Conservation (phyloP, 2,329 filamentous ascomycete genomes). For the Calonectria multiphialidica region DNA sequence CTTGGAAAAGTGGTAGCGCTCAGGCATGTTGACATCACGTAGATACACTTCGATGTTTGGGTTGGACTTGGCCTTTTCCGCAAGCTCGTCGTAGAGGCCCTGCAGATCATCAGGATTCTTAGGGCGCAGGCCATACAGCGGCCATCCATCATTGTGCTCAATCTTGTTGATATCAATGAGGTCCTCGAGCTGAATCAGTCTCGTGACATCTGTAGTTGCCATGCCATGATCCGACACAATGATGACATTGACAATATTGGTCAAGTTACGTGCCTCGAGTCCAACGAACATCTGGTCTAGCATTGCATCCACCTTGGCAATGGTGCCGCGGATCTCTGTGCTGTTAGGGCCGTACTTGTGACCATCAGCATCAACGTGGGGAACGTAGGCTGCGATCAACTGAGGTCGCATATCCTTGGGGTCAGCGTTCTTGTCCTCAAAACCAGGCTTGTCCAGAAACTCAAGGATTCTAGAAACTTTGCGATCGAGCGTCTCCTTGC, state of each 20-base stretch:
- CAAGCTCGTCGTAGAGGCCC: conserved; percentile 72
- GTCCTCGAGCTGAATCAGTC: conserved; percentile 91
- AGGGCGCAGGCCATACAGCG: conserved; percentile 87
- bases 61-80: conserved; percentile 68
- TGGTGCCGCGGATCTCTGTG: conserved; percentile 86
- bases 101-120: conserved; percentile 76
- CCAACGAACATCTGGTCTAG: conserved; percentile 81
- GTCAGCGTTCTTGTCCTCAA: conserved; percentile 66
- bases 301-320: conserved; percentile 85
- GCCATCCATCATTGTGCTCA: conserved; percentile 93
- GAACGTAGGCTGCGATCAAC: conserved; percentile 94
- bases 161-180: conserved; percentile 83
- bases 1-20: conserved; percentile 89
- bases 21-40: conserved; percentile 88
- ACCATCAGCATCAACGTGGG: conserved; percentile 88
- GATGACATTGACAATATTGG: conserved; percentile 90
- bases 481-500: conserved; percentile 76
- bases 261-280: conserved; percentile 85
- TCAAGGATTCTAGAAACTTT: conserved; percentile 86
- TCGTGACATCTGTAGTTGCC: conserved; percentile 87
- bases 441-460: conserved; percentile 86
- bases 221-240: conserved; percentile 99
- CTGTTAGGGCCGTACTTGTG: conserved; percentile 94
- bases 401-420: conserved; percentile 78
- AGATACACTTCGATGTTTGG: conserved; percentile 89